Evolutionary conservation across 805 yeast species (phyloP).

Genomic region (Millerago galiae): DNA sequence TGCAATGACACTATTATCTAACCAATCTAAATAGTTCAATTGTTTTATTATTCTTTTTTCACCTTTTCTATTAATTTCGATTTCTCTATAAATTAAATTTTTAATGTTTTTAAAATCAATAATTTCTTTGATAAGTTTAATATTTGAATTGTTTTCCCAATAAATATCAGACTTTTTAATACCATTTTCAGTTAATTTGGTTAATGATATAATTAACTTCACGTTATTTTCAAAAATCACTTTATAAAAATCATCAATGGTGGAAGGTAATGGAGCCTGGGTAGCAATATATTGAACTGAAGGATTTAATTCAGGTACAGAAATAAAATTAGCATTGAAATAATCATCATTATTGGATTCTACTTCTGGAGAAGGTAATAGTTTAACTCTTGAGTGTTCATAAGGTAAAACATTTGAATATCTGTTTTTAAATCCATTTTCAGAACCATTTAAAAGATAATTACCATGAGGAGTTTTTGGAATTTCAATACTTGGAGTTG

Average conservation of each 20-base stretch:
- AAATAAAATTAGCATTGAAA: slow-evolving; percentile 61
- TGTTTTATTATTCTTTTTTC: slow-evolving; percentile 50
- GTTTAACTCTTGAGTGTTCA: slow-evolving; percentile 42
- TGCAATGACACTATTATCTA: slow-evolving; percentile 65
- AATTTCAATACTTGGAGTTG: slow-evolving; percentile 3
- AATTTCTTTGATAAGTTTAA: slow-evolving; percentile 29
- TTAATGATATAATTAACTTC: slow-evolving; percentile 69
- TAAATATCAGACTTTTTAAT: slow-evolving; percentile 76
- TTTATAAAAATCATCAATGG: slow-evolving; percentile 87
- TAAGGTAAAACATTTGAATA: slow-evolving; percentile 77
- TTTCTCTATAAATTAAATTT: slow-evolving; percentile 28
- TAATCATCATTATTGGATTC: slow-evolving; percentile 12
- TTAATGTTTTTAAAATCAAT: slow-evolving; percentile 25
- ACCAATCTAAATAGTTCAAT: slow-evolving; percentile 74
- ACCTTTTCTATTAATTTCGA: slow-evolving; percentile 17
- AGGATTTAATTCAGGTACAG: slow-evolving; percentile 32
- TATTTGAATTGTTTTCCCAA: slow-evolving; percentile 55
- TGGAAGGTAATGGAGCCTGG: slow-evolving; percentile 79
- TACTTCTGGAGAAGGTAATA: slow-evolving; percentile 25
- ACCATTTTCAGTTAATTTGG: slow-evolving; percentile 68
- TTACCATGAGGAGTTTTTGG: slow-evolving; percentile 11
- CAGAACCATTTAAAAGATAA: slow-evolving; percentile 38
- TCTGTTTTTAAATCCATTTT: slow-evolving; percentile 67
- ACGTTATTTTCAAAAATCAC: slow-evolving; percentile 59
- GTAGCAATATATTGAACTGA: slow-evolving; percentile 63